Conservation (phyloP, 345 rosid species). For the Punica granatum region DNA sequence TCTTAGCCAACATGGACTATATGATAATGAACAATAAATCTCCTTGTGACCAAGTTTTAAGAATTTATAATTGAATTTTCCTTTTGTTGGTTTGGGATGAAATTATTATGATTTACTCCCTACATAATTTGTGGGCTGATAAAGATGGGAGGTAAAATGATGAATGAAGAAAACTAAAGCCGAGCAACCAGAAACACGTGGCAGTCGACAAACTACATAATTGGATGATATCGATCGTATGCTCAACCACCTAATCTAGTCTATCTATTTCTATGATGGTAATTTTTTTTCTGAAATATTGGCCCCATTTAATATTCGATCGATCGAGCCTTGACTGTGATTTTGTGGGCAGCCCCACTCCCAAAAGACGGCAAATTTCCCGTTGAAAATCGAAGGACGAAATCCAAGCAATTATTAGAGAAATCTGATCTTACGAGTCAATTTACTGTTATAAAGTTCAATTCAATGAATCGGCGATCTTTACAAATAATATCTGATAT, state of each 20-base stretch:
- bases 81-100: too few relatives aligned
- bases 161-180: constrained; percentile 2
- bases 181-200: constrained; percentile 3
- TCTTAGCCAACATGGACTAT: too few relatives aligned
- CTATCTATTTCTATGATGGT: neutral
- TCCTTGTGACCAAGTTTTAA: too few relatives aligned
- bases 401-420: neutral
- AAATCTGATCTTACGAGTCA: too few relatives aligned
- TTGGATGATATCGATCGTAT: constrained; percentile 2
- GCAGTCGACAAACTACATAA: neutral
- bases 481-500: too few relatives aligned
- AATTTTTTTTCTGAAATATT: neutral
- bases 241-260: constrained; percentile 4
- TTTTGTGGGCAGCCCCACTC: neutral
- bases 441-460: too few relatives aligned
- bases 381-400: neutral
- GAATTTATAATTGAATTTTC: too few relatives aligned
- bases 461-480: too few relatives aligned
- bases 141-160: neutral
- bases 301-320: neutral
- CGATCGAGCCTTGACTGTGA: neutral
- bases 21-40: too few relatives aligned
- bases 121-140: neutral
- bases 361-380: neutral
- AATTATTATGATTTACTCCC: too few relatives aligned